phyloP scores from a whole-genome alignment of 1,284 basidiomycete genomes.

The Malassezia nana region DNA sequence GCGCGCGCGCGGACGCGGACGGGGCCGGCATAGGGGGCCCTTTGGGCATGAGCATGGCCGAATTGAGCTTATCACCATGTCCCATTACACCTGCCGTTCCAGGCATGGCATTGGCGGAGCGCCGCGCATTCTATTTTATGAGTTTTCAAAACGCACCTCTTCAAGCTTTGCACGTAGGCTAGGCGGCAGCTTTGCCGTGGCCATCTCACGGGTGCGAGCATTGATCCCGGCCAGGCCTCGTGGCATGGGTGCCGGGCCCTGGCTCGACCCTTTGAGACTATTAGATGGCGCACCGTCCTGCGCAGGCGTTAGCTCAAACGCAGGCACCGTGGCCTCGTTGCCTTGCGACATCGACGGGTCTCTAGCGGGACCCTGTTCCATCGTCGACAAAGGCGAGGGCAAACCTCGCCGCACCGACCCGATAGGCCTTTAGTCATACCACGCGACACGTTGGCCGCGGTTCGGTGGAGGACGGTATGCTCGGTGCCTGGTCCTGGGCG shows the following conservation, averaged over 20 bases:
- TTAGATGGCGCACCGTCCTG: not conserved
- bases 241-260: not conserved
- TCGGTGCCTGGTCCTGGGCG: not conserved
- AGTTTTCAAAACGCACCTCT: conserved; percentile 55
- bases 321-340: not conserved
- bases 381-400: not conserved
- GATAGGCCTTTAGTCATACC: not conserved
- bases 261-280: not conserved
- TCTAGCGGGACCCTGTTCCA: not conserved
- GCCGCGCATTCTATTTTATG: conserved; percentile 19
- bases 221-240: conserved; percentile 24
- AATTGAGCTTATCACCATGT: conserved; percentile 32
- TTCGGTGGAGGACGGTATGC: not conserved
- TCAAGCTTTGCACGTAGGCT: conserved; percentile 86
- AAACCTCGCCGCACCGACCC: not conserved
- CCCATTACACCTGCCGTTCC: conserved; percentile 19
- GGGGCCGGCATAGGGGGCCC: not conserved
- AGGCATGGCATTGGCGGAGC: conserved; percentile 11
- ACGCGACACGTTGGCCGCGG: not conserved
- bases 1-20: conserved; percentile 1
- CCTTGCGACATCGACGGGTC: not conserved
- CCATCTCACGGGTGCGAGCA: conserved; percentile 36
- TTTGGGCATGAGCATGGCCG: conserved; percentile 22
- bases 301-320: not conserved
- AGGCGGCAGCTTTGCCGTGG: conserved; percentile 55